These are phyloP conservation scores for Dipodascus geniculatus DNA, from an alignment of 805 yeast species.

Conservation along the genomic window DNA sequence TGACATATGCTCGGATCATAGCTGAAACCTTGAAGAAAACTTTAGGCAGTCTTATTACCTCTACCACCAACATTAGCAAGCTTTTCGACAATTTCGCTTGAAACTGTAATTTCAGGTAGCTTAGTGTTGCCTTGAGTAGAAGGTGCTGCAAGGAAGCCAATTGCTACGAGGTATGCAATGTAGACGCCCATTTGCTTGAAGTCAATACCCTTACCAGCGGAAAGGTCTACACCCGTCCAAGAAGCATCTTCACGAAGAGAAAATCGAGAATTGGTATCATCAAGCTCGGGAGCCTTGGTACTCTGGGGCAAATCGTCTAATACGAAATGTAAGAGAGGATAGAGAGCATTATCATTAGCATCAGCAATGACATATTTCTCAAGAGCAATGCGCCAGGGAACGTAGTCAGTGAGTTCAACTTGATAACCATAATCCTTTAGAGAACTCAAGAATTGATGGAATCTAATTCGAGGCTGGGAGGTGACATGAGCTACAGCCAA, in stretches of 20 bases:
- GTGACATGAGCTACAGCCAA: constrained; percentile 89
- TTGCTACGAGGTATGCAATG: constrained; percentile 64
- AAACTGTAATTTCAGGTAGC: constrained; percentile 48
- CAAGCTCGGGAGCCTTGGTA: constrained; percentile 92
- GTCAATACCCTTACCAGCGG: constrained; percentile 69
- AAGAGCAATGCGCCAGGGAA: constrained; percentile 64
- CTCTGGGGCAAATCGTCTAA: constrained; percentile 82
- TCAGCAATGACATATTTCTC: constrained; percentile 69
- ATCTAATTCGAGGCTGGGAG: constrained; percentile 83
- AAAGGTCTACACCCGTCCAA: constrained; percentile 55
- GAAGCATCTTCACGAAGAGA: constrained; percentile 49
- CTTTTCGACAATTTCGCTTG: constrained; percentile 27
- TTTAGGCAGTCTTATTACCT: constrained; percentile 12
- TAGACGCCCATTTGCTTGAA: constrained; percentile 57
- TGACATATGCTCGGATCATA: not conserved
- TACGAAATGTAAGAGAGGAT: constrained; percentile 88
- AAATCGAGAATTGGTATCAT: constrained; percentile 70
- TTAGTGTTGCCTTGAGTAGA: constrained; percentile 25
- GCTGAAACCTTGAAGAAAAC: not conserved
- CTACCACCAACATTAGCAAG: constrained; percentile 30
- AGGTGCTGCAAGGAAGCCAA: constrained; percentile 71
- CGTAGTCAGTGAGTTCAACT: constrained; percentile 51
- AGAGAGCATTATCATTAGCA: constrained; percentile 72
- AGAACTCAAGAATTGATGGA: constrained; percentile 61
- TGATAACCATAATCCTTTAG: constrained; percentile 63